These are phyloP conservation scores for Tolypocladium pustulatum DNA, from an alignment of 2,329 filamentous ascomycete species.

Conservation along the genomic window DNA sequence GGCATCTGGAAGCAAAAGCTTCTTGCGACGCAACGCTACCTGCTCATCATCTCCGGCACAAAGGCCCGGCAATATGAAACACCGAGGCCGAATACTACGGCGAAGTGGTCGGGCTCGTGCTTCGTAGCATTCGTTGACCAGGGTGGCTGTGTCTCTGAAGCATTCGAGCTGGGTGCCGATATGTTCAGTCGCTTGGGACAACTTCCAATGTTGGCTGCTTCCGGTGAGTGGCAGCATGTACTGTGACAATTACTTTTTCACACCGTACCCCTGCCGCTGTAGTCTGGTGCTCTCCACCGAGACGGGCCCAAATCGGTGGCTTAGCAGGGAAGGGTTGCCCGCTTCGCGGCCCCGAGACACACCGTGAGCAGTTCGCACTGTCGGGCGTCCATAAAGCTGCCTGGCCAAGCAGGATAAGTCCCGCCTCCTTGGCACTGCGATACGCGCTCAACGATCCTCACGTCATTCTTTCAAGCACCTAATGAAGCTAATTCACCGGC, in stretches of 20 bases:
- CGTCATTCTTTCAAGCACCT: not conserved
- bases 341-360: not conserved
- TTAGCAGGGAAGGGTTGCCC: not conserved
- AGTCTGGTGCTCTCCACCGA: not conserved
- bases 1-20: conserved; percentile 2
- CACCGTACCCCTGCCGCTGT: not conserved
- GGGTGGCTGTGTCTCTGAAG: not conserved
- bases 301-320: not conserved
- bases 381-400: not conserved
- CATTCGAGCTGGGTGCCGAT: not conserved
- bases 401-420: not conserved
- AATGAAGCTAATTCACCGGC: not conserved
- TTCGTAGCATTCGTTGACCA: not conserved
- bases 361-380: not conserved
- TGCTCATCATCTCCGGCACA: not conserved
- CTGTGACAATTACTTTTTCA: not conserved
- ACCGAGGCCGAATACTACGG: not conserved
- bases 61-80: not conserved
- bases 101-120: not conserved
- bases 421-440: not conserved
- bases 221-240: not conserved
- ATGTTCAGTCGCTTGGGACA: not conserved
- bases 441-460: not conserved
- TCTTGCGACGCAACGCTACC: not conserved
- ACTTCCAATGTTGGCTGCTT: not conserved